Conservation (phyloP, 164 flowering plant species). For the Piper longum region DNA sequence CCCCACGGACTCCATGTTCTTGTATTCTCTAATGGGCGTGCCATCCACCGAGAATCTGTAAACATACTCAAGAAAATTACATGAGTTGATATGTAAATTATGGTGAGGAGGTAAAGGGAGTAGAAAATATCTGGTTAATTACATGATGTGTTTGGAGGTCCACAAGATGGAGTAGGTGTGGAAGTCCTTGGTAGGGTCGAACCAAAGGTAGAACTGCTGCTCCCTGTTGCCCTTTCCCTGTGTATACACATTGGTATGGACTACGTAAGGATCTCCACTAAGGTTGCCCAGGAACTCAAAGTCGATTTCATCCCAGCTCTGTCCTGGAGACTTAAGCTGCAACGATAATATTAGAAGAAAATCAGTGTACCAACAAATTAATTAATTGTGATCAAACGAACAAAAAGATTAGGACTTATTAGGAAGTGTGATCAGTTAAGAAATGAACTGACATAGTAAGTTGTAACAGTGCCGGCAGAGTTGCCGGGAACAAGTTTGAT, state of each 20-base stretch:
- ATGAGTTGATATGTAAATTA: neutral
- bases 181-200: constrained; percentile 5
- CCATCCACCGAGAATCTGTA: constrained; percentile 7
- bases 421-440: neutral
- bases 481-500: constrained; percentile 7
- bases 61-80: neutral
- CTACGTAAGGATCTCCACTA: constrained; percentile 3
- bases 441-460: constrained; percentile 5
- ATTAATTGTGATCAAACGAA: no score
- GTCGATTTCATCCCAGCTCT: constrained; percentile 4
- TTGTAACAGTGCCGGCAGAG: constrained; percentile 9
- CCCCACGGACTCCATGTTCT: constrained; percentile 3
- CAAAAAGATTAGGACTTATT: no score
- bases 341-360: neutral
- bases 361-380: no score
- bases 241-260: constrained; percentile 4
- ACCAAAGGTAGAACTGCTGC: constrained; percentile 8
- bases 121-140: neutral
- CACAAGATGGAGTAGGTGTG: constrained; percentile 9
- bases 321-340: constrained; percentile 6
- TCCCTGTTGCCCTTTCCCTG: constrained; percentile 8
- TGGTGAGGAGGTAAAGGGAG: neutral
- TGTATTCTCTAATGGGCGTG: constrained; percentile 6
- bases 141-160: constrained; percentile 9
- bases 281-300: constrained; percentile 6